These are phyloP conservation scores for Royoungia palumana DNA, from an alignment of 768 basidiomycete species.

Conservation along the genomic window DNA sequence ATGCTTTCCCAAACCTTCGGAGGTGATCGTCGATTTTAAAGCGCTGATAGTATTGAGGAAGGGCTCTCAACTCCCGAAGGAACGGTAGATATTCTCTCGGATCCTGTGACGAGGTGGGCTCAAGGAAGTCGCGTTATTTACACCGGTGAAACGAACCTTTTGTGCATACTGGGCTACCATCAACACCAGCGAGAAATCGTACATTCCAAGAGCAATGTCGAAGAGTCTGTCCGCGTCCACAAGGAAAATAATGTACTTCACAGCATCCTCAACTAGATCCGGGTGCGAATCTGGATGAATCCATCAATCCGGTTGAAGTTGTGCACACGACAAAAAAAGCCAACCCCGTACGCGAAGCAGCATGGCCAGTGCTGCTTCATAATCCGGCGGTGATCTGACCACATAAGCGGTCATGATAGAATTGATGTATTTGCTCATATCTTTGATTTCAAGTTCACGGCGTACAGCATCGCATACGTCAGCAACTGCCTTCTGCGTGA, in stretches of 20 bases:
- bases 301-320: neutral
- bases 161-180: constrained; percentile 97
- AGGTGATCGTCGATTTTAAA: constrained; percentile 94
- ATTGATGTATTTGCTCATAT: constrained; percentile 80
- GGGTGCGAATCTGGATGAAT: constrained; percentile 43
- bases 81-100: constrained; percentile 98
- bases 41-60: constrained; percentile 74
- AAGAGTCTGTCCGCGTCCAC: constrained; percentile 90
- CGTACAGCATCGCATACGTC: constrained; percentile 77
- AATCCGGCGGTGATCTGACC: constrained; percentile 86
- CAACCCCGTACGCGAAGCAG: constrained; percentile 77
- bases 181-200: constrained; percentile 92
- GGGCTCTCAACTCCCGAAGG: constrained; percentile 78
- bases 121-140: neutral
- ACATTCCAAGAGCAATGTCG: constrained; percentile 96
- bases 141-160: constrained; percentile 57
- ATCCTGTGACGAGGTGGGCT: constrained; percentile 55
- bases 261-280: constrained; percentile 87
- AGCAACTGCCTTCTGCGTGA: constrained; percentile 56
- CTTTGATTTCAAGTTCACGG: constrained; percentile 62
- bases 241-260: constrained; percentile 98
- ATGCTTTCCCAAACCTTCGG: constrained; percentile 67
- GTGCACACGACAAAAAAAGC: constrained; percentile 5
- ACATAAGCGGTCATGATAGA: constrained; percentile 90
- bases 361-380: constrained; percentile 77